Evolutionary conservation across 148 eudicot species (phyloP).

Genomic region (Gaultheria prostrata): DNA sequence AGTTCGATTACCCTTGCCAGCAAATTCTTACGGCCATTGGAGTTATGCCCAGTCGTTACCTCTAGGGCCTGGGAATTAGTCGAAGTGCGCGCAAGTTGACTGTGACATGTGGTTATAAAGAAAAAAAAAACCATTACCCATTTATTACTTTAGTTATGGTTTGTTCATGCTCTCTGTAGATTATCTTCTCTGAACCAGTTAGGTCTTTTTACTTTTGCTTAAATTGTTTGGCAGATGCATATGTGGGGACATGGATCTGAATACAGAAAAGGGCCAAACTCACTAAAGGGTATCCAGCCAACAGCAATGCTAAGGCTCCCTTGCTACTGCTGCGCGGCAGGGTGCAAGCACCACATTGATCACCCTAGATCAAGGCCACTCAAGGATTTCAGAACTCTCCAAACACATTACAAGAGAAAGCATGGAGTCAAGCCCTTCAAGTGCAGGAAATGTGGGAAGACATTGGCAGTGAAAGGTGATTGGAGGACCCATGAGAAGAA

Average conservation of each 20-base stretch:
- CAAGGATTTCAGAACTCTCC: constrained; percentile 78
- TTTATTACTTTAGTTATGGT: background rate
- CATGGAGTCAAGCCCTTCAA: constrained; percentile 75
- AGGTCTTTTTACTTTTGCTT: background rate
- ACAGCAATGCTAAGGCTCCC: constrained; percentile 84
- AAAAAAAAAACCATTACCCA: no score
- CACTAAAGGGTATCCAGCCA: constrained; percentile 70
- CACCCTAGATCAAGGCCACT: constrained; percentile 76
- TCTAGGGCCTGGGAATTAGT: no score
- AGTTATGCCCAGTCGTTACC: no score
- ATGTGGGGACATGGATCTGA: constrained; percentile 96
- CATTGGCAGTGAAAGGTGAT: constrained; percentile 77
- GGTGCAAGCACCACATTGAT: constrained; percentile 78
- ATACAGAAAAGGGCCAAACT: constrained; percentile 76
- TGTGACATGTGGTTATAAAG: no score
- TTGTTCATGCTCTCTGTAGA: background rate
- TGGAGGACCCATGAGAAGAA: constrained; percentile 89
- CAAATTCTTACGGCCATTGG: no score
- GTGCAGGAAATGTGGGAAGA: constrained; percentile 74
- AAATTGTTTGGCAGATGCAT: constrained; percentile 50
- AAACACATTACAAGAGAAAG: constrained; percentile 79
- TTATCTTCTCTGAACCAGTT: background rate
- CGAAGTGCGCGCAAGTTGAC: no score
- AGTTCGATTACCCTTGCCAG: no score
- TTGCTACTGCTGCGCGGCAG: constrained; percentile 74